These are phyloP conservation scores for Chlamydomonas schloesseri DNA, from an alignment of 139 green algal genomes.

Conservation along the genomic window DNA sequence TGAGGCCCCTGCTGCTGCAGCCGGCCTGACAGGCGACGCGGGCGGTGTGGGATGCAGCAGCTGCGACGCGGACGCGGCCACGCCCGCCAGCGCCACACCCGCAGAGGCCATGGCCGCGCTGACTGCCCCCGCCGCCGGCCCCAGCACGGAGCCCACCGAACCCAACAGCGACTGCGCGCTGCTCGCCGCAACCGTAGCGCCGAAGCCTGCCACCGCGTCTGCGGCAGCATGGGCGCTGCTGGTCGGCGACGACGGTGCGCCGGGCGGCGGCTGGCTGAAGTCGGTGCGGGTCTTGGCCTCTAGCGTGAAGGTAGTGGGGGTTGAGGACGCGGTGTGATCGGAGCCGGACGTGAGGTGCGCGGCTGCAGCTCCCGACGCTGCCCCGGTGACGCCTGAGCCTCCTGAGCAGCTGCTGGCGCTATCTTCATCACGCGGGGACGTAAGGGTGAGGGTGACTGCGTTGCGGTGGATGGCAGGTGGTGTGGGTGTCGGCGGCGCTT, in stretches of 20 bases:
- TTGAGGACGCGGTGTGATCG: neutral
- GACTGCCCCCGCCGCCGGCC: neutral
- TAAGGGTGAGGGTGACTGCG: conserved; percentile 14
- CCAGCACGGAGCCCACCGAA: neutral
- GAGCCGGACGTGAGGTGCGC: neutral
- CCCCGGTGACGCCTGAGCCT: too few species aligned
- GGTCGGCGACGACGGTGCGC: neutral
- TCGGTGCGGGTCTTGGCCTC: conserved; percentile 5
- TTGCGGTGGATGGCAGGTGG: neutral
- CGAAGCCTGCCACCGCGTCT: neutral
- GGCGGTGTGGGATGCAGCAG: neutral
- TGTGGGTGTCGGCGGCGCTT: neutral
- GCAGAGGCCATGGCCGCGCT: conserved; percentile 16
- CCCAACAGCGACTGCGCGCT: neutral
- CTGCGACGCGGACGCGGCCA: neutral
- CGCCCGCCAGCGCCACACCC: neutral
- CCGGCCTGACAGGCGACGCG: neutral
- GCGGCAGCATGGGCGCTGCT: neutral
- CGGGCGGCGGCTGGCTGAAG: neutral
- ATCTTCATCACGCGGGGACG: neutral
- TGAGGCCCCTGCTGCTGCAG: neutral
- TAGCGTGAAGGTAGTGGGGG: neutral
- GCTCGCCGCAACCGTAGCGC: neutral
- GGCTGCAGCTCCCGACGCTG: too few species aligned
- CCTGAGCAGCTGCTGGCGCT: too few species aligned